Evolutionary conservation across 352 stramenopile species (phyloP).

Genomic region (Phytopythium oedochilum): DNA sequence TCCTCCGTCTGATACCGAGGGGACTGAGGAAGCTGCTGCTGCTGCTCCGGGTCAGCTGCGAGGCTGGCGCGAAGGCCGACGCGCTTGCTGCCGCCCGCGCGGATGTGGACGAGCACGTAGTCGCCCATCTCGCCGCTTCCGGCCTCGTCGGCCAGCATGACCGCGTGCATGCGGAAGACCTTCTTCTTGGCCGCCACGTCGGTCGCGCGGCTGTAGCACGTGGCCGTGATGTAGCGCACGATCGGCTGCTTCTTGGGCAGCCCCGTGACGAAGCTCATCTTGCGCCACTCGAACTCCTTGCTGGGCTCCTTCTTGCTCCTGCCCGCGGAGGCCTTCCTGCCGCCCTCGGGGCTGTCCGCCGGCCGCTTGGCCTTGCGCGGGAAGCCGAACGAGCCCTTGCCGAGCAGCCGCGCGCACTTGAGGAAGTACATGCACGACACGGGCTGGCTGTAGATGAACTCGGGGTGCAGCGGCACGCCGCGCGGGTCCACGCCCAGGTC

Average conservation of each 20-base stretch:
- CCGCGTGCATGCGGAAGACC: conserved; percentile 75
- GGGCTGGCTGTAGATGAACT: conserved; percentile 75
- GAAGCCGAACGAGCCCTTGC: conserved; percentile 70
- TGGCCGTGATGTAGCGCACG: conserved; percentile 74
- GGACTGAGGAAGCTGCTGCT: conserved; percentile 7
- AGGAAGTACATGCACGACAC: conserved; percentile 79
- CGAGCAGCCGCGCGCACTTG: conserved; percentile 47
- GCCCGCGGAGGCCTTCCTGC: conserved; percentile 14
- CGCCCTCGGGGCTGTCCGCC: conserved; percentile 12
- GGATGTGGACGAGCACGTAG: conserved; percentile 74
- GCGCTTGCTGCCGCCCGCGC: conserved; percentile 60
- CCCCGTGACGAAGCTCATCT: conserved; percentile 81
- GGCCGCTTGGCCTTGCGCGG: conserved; percentile 49
- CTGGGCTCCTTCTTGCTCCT: conserved; percentile 37
- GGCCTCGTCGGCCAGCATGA: conserved; percentile 56
- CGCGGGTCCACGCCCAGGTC: conserved; percentile 66
- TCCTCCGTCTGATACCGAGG: neutral
- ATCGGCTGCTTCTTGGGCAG: conserved; percentile 69
- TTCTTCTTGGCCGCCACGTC: conserved; percentile 61
- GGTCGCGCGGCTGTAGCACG: conserved; percentile 62
- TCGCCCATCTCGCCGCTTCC: conserved; percentile 42
- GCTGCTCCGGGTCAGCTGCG: conserved; percentile 10
- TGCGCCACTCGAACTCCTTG: conserved; percentile 80
- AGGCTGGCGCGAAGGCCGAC: conserved; percentile 47
- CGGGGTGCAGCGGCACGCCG: conserved; percentile 62